phyloP scores from a whole-genome alignment of 1,284 basidiomycete genomes.

The Marasmius fiardii region DNA sequence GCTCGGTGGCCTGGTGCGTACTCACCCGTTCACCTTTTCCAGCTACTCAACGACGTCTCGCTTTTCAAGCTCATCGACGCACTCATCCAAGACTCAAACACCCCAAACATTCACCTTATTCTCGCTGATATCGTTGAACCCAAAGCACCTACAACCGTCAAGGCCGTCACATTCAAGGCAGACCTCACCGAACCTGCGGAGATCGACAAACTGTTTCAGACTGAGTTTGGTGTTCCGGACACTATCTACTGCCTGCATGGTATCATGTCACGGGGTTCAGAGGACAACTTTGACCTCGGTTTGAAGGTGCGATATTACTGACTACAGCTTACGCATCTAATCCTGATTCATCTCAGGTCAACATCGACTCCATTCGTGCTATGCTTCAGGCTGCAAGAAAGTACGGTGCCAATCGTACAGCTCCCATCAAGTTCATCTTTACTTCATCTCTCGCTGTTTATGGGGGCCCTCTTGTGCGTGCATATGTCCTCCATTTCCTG shows the following conservation, averaged over 20 bases:
- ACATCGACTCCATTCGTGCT: conserved; percentile 56
- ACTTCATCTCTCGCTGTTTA: conserved; percentile 63
- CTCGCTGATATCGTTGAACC: conserved; percentile 54
- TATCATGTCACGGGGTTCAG: conserved; percentile 67
- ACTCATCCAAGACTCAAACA: conserved; percentile 29
- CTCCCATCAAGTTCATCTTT: conserved; percentile 53
- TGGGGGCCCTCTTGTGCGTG: conserved; percentile 51
- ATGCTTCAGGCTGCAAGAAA: conserved; percentile 46
- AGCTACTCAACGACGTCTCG: not conserved
- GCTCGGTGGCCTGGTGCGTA: conserved; percentile 37
- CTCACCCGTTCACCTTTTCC: not conserved
- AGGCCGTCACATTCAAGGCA: conserved; percentile 41
- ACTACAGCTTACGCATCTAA: not conserved
- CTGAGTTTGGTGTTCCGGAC: conserved; percentile 37
- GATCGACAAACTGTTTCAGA: conserved; percentile 24
- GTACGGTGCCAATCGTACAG: conserved; percentile 28
- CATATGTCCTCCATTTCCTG: not conserved
- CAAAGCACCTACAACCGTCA: conserved; percentile 33
- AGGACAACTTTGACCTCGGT: conserved; percentile 61
- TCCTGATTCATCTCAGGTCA: conserved; percentile 36
- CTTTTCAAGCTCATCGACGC: conserved; percentile 26
- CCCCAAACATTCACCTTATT: conserved; percentile 45
- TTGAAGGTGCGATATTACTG: conserved; percentile 32
- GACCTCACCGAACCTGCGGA: conserved; percentile 33
- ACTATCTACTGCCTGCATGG: conserved; percentile 60